A percentile compares a stretch with the other conserved stretches of the same genome.
These are phyloP conservation scores for Flagelloscypha sp. DNA, from an alignment of 768 basidiomycete species.

Conservation along the genomic window DNA sequence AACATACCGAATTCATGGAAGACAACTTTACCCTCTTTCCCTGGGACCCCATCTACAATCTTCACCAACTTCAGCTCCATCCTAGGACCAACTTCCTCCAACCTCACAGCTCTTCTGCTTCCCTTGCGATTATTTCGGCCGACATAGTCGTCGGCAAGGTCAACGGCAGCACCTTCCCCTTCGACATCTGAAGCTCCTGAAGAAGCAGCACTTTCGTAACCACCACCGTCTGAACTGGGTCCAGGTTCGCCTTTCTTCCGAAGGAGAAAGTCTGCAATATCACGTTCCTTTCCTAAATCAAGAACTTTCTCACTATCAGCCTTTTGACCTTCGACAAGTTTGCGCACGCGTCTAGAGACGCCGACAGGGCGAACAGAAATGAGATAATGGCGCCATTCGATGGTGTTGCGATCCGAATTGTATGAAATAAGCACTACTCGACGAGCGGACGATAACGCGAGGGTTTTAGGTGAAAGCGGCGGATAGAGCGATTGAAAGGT, in stretches of 20 bases:
- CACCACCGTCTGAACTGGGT: conserved; percentile 42
- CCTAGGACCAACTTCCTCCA: conserved; percentile 92
- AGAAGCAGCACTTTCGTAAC: conserved; percentile 78
- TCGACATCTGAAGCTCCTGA: conserved; percentile 76
- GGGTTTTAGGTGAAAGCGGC: conserved; percentile 73
- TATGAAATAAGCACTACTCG: conserved; percentile 92
- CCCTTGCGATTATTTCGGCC: conserved; percentile 92
- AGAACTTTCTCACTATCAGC: conserved; percentile 40
- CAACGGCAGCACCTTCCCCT: conserved; percentile 76
- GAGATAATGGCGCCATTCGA: conserved; percentile 91
- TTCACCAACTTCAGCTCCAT: conserved; percentile 92
- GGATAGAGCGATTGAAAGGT: conserved; percentile 96
- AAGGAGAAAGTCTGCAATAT: conserved; percentile 92
- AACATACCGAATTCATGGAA: conserved; percentile 88
- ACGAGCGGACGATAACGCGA: conserved; percentile 82
- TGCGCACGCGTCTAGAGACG: conserved; percentile 84
- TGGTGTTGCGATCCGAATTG: conserved; percentile 73
- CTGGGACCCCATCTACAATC: conserved; percentile 89
- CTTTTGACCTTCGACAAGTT: conserved; percentile 62
- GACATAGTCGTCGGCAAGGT: conserved; percentile 87
- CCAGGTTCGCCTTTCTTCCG: conserved; percentile 55
- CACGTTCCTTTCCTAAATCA: conserved; percentile 83
- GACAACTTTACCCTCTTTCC: conserved; percentile 87
- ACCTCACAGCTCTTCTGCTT: conserved; percentile 78
- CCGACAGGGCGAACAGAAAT: conserved; percentile 95